Percentiles rank a stretch among this genome's conserved stretches.
These are phyloP conservation scores for Eucalyptus microcorys DNA, from an alignment of 345 rosid species.

Conservation along the genomic window DNA sequence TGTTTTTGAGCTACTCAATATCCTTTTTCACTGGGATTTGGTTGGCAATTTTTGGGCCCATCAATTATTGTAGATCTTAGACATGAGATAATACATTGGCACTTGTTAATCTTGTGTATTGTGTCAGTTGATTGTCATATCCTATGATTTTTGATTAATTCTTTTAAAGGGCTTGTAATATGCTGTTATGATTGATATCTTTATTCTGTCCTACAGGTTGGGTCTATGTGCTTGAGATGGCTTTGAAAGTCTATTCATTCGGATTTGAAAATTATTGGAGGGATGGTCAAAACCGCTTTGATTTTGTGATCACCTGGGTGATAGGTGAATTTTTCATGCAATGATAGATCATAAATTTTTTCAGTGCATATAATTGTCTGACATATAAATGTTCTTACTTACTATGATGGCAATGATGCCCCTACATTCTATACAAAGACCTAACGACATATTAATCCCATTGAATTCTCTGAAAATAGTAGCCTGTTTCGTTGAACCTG, in stretches of 20 bases:
- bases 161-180: background rate
- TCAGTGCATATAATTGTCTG: background rate
- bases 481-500: background rate
- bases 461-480: background rate
- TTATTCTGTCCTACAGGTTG: constrained; percentile 50
- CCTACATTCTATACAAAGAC: background rate
- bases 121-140: background rate
- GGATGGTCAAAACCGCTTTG: constrained; percentile 92
- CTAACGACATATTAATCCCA: background rate
- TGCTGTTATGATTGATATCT: background rate
- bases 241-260: constrained; percentile 68
- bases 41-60: background rate
- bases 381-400: background rate
- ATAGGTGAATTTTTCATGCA: constrained; percentile 42
- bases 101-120: background rate
- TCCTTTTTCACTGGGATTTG: background rate
- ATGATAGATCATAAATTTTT: background rate
- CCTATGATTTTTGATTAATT: background rate
- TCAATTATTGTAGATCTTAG: background rate
- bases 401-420: background rate
- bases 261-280: constrained; percentile 94
- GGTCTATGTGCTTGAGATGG: constrained; percentile 97
- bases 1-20: background rate
- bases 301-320: constrained; percentile 79
- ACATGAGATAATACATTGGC: background rate